A percentile compares a stretch with the other conserved stretches of the same genome.
Evolutionary conservation across 1,139 yeast species (phyloP).

Genomic region (Geotrichum aggregatum): DNA sequence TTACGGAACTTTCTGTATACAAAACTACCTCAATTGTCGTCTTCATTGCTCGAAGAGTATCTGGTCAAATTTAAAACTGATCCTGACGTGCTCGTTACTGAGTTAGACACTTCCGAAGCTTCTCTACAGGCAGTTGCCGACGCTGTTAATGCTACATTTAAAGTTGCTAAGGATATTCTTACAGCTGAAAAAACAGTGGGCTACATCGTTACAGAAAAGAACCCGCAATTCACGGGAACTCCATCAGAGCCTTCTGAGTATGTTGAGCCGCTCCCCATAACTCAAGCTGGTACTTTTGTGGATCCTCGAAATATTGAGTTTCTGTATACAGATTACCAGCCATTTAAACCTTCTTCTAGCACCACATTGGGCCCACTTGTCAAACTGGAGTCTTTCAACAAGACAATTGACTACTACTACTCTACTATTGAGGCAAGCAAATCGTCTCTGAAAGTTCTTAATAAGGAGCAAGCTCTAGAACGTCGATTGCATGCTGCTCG

Average conservation of each 20-base stretch:
- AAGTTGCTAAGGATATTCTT: slow-evolving; percentile 34
- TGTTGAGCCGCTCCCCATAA: slow-evolving; percentile 25
- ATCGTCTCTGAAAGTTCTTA: slow-evolving; percentile 65
- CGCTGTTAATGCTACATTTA: slow-evolving; percentile 51
- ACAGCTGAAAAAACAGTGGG: slow-evolving; percentile 48
- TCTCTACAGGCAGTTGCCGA: slow-evolving; percentile 36
- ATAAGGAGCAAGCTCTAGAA: slow-evolving; percentile 69
- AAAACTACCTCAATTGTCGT: slow-evolving; percentile 68
- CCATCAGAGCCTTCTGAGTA: slow-evolving; percentile 28
- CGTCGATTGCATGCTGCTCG: slow-evolving; percentile 72
- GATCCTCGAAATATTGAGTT: slow-evolving; percentile 44
- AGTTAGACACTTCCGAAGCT: slow-evolving; percentile 24
- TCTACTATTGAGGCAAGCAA: slow-evolving; percentile 82
- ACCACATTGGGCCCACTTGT: slow-evolving; percentile 34
- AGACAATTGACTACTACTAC: slow-evolving; percentile 76
- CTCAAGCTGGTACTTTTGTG: slow-evolving; percentile 27
- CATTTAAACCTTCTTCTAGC: slow-evolving; percentile 55
- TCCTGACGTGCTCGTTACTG: slow-evolving; percentile 38
- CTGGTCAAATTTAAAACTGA: slow-evolving; percentile 48
- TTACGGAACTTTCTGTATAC: slow-evolving; percentile 68
- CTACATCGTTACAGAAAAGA: slow-evolving; percentile 60
- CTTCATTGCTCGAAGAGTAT: slow-evolving; percentile 66
- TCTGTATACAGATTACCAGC: slow-evolving; percentile 79
- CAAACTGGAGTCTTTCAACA: slow-evolving; percentile 59
- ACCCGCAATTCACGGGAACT: slow-evolving; percentile 47